Conservation (phyloP, 2,329 filamentous ascomycete genomes). For the Diaporthe vexans region DNA sequence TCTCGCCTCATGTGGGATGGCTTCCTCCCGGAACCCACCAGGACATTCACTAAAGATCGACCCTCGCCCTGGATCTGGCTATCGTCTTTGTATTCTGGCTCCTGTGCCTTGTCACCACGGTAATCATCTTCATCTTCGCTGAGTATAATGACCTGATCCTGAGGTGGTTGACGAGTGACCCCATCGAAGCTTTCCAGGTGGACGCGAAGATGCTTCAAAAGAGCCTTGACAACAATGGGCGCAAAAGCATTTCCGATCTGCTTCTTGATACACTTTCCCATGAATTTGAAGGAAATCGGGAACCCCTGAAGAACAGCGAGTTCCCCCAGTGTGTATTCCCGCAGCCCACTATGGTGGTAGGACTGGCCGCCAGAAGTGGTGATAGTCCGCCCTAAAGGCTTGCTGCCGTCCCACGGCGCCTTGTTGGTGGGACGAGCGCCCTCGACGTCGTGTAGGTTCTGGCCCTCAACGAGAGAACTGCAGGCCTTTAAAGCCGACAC, state of each 20-base stretch:
- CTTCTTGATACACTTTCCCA: conserved; percentile 60
- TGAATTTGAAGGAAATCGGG: conserved; percentile 71
- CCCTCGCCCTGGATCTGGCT: background rate
- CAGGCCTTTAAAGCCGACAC: conserved; percentile 62
- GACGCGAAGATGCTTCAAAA: conserved; percentile 63
- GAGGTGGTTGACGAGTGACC: conserved; percentile 43
- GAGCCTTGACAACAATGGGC: conserved; percentile 65
- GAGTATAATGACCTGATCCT: conserved; percentile 20
- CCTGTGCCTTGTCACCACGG: background rate
- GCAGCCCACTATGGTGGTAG: conserved; percentile 74
- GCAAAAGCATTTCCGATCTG: conserved; percentile 89
- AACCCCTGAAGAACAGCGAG: conserved; percentile 80
- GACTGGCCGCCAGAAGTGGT: conserved; percentile 74
- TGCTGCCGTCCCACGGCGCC: conserved; percentile 60
- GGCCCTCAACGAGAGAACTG: conserved; percentile 48
- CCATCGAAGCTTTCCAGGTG: conserved; percentile 62
- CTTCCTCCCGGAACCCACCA: background rate
- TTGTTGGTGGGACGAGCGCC: conserved; percentile 45
- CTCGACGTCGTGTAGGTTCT: conserved; percentile 56
- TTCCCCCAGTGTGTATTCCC: conserved; percentile 77
- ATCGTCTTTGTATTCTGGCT: background rate
- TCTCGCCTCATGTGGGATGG: background rate
- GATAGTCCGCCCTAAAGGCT: conserved; percentile 69
- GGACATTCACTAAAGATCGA: background rate
- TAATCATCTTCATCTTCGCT: conserved; percentile 24